Percentiles rank a stretch among this genome's conserved stretches.
Conservation (phyloP, 2,329 filamentous ascomycete genomes). For the Alternaria solani region DNA sequence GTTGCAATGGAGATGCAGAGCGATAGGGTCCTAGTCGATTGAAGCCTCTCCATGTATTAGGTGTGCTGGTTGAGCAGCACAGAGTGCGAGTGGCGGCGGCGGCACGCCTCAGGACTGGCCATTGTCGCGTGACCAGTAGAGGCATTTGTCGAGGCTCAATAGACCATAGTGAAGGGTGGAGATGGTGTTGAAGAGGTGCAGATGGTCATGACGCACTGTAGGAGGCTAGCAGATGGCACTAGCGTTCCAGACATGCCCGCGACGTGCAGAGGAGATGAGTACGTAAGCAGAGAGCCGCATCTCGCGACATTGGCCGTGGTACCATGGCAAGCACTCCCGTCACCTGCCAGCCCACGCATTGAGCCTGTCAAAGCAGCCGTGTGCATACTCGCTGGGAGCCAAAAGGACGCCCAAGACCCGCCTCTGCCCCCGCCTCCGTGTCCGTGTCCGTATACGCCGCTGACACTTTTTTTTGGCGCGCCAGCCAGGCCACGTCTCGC, state of each 20-base stretch:
- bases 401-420: conserved; percentile 3
- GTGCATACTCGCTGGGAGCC: conserved; percentile 3
- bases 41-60: neutral
- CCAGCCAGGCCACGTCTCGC: conserved; percentile 44
- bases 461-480: conserved; percentile 31
- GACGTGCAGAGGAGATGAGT: conserved; percentile 2
- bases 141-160: conserved; percentile 43
- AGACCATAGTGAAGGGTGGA: conserved; percentile 24
- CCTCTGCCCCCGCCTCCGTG: neutral
- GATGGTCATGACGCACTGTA: conserved; percentile 15
- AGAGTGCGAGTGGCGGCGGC: conserved; percentile 14
- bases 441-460: conserved; percentile 12
- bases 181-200: conserved; percentile 9
- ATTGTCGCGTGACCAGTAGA: conserved; percentile 40
- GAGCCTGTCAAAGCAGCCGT: conserved; percentile 13
- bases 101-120: conserved; percentile 31
- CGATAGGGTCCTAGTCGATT: neutral
- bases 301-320: conserved; percentile 20
- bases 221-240: conserved; percentile 21
- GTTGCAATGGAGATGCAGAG: neutral
- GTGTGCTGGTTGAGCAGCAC: neutral
- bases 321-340: conserved; percentile 26
- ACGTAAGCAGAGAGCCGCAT: conserved; percentile 20
- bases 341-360: conserved; percentile 23
- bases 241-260: neutral